A percentile compares a stretch with the other conserved stretches of the same genome.
phyloP scores from a whole-genome alignment of 306 rosid species.

The Glycine tomentella region DNA sequence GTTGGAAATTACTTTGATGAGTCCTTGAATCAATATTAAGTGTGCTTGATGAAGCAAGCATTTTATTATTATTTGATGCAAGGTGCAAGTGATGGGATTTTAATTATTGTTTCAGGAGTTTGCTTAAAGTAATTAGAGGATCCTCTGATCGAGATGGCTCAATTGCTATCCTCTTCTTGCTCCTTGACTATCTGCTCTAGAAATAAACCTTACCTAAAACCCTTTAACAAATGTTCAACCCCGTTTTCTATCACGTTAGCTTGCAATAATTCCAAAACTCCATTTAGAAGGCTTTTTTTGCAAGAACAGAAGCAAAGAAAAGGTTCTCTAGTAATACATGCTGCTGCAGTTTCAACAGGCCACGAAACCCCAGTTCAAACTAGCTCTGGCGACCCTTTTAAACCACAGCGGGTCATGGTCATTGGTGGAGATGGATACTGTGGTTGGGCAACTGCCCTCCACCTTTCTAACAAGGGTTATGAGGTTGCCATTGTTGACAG shows the following conservation, averaged over 20 bases:
- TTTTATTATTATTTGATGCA: neutral
- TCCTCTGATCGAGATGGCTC: conserved; percentile 64
- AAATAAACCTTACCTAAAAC: conserved; percentile 58
- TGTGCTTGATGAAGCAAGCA: neutral
- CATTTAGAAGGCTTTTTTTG: conserved; percentile 58
- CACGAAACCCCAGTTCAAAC: conserved; percentile 66
- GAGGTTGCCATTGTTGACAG: conserved; percentile 92
- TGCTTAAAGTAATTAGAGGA: conserved; percentile 31
- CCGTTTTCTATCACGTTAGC: conserved; percentile 53
- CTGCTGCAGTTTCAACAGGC: conserved; percentile 64
- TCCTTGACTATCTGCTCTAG: conserved; percentile 61
- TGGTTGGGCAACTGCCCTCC: conserved; percentile 99
- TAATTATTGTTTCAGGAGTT: conserved; percentile 51
- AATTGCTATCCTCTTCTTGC: conserved; percentile 79
- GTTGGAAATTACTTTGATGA: neutral
- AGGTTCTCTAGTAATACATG: conserved; percentile 49
- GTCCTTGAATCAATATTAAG: neutral
- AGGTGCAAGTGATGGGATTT: conserved; percentile 30
- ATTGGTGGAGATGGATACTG: conserved; percentile 98
- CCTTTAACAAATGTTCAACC: conserved; percentile 51
- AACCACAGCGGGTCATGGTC: conserved; percentile 82
- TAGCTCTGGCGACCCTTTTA: conserved; percentile 58
- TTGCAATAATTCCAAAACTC: conserved; percentile 52
- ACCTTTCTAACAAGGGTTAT: conserved; percentile 89
- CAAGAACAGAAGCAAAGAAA: conserved; percentile 54